Conservation (phyloP, 2,329 filamentous ascomycete species). For the Hypoxylon sp. region DNA sequence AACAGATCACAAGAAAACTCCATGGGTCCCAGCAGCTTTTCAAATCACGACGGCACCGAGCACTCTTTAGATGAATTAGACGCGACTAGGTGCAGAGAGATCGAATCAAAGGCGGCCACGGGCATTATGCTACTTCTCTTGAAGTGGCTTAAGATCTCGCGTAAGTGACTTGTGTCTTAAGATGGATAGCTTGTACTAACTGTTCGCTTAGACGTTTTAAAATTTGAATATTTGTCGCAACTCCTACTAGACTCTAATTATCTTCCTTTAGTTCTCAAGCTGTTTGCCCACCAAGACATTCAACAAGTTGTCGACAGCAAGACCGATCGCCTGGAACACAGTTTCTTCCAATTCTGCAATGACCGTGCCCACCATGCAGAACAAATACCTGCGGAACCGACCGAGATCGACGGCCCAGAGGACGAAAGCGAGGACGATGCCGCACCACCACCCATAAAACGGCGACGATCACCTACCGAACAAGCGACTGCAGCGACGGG, state of each 20-base stretch:
- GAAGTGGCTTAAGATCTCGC: slow-evolving; percentile 96
- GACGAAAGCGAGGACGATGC: slow-evolving; percentile 78
- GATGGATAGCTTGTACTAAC: slow-evolving; percentile 28
- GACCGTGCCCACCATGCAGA: slow-evolving; percentile 44
- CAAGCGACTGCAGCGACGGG: slow-evolving; percentile 42
- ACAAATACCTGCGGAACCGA: slow-evolving; percentile 42
- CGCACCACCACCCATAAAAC: slow-evolving; percentile 81
- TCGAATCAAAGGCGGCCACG: slow-evolving; percentile 91
- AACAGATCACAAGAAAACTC: slow-evolving; percentile 45
- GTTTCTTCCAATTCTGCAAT: slow-evolving; percentile 93
- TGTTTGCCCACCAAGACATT: slow-evolving; percentile 93
- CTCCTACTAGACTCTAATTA: slow-evolving; percentile 95
- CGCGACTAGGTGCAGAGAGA: slow-evolving; percentile 81
- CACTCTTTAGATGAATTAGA: slow-evolving; percentile 79
- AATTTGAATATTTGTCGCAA: slow-evolving; percentile 95
- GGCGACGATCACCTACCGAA: slow-evolving; percentile 58
- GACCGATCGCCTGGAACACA: slow-evolving; percentile 82
- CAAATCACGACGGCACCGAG: slow-evolving; percentile 54
- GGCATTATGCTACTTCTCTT: slow-evolving; percentile 85
- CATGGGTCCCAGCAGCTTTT: slow-evolving; percentile 45
- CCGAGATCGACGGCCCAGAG: slow-evolving; percentile 49
- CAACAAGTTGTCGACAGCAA: slow-evolving; percentile 88
- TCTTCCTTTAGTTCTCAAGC: slow-evolving; percentile 87
- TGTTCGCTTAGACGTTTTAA: slow-evolving; percentile 75
- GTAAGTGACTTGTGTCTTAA: slow-evolving; percentile 61